These are phyloP conservation scores for Alopecurus myosuroides DNA, from an alignment of 176 grass and related monocot species.

Conservation along the genomic window DNA sequence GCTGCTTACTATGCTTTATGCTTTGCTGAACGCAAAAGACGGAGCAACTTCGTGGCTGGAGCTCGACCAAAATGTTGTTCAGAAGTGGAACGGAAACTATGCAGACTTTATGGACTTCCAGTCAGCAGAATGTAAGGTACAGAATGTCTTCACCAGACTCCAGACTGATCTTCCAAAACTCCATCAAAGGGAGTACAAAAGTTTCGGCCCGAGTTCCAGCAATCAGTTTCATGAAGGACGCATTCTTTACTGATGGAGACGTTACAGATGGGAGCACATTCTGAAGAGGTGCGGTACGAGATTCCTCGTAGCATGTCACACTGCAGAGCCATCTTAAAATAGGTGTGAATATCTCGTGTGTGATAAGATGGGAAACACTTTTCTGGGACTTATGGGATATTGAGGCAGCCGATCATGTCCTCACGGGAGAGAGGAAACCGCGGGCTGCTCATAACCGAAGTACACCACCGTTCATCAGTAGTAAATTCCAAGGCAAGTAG, in stretches of 20 bases:
- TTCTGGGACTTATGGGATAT: background rate
- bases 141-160: background rate
- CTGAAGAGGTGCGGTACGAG: background rate
- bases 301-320: background rate
- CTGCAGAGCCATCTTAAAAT: background rate
- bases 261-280: background rate
- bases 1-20: conserved; percentile 44
- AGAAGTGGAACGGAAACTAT: background rate
- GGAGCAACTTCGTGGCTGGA: conserved; percentile 36
- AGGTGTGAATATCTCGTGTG: background rate
- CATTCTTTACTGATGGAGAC: conserved; percentile 24
- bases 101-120: conserved; percentile 8
- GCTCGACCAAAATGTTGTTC: background rate
- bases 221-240: background rate
- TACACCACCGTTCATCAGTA: conserved; percentile 3
- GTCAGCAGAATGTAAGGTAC: background rate
- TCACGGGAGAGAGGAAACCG: background rate
- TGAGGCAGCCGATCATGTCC: background rate
- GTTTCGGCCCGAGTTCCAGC: background rate
- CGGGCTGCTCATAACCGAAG: background rate
- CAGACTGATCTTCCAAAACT: background rate
- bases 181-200: background rate
- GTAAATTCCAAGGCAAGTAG: conserved; percentile 40
- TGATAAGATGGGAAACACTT: background rate
- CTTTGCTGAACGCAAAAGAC: conserved; percentile 36